A percentile compares a stretch with the other conserved stretches of the same genome.
Conservation (phyloP, 805 yeast genomes). For the Wickerhamomyces strasburgensis region DNA sequence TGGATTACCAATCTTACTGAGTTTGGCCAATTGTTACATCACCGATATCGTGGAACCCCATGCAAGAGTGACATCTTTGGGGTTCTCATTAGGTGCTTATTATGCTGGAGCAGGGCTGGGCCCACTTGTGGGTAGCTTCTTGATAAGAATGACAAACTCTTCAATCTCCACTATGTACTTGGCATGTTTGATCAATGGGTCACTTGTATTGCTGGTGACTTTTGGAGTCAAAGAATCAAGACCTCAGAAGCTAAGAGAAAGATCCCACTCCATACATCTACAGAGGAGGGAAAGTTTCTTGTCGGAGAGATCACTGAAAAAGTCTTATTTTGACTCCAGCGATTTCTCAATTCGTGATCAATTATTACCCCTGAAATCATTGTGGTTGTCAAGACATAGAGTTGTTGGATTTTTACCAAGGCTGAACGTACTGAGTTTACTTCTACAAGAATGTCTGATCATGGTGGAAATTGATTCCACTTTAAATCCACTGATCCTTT, state of each 20-base stretch:
- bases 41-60: constrained; percentile 67
- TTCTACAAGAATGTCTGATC: constrained; percentile 41
- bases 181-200: constrained; percentile 25
- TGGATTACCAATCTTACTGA: constrained; percentile 49
- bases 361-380: constrained; percentile 43
- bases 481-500: constrained; percentile 42
- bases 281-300: constrained; percentile 27
- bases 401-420: constrained; percentile 33
- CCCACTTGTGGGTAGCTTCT: constrained; percentile 51
- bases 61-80: constrained; percentile 53
- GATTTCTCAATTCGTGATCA: neutral
- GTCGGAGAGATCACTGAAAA: constrained; percentile 20
- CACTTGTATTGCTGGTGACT: constrained; percentile 31
- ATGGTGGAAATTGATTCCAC: constrained; percentile 36
- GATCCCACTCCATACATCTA: constrained; percentile 39
- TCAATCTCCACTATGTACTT: constrained; percentile 28
- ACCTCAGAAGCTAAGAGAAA: constrained; percentile 45
- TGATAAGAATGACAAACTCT: constrained; percentile 26
- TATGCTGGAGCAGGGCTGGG: constrained; percentile 61
- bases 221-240: constrained; percentile 62
- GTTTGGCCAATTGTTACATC: constrained; percentile 62
- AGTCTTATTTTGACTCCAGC: neutral
- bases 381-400: constrained; percentile 45
- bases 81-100: constrained; percentile 53
- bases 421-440: constrained; percentile 42